Evolutionary conservation across 164 flowering plant genomes (phyloP), one percentile per base, ranked within the genome.

Genomic region (Umbellularia californica): DNA sequence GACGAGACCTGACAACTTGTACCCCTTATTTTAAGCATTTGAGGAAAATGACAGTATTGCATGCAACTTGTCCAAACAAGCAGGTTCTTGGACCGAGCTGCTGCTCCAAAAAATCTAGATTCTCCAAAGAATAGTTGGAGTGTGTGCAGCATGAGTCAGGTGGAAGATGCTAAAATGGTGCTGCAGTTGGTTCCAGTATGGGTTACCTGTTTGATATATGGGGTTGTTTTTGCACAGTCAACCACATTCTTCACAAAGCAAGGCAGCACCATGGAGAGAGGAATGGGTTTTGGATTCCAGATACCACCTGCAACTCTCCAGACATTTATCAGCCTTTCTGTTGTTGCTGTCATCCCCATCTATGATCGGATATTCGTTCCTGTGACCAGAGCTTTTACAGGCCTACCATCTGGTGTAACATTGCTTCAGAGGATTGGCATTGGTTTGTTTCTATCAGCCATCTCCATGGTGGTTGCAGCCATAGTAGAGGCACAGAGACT

Each of bases 191-290:
- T 79, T 52, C 84, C 82, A 2, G 73, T 81, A 76, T 79, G 83
- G 83, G 24, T 30, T 3, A 76, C 79, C 13, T 76, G 81, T 65
- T 64, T 81, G 65, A 62, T 79, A 9, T 81, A 79, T 72, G 79
- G 72, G 1, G 67, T 81, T 41, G 83, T 81, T 2, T 75, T 76
- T 50, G 77, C 79, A 17, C 81, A 81, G 51, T 60, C 77, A 27
- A 35, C 77, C 0, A 81, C 83, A 11, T 74, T 81, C 75, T 81
- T 79, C 76, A 81, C 81, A 58, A 81, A 81, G 81, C 83, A 81
- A 79, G 79, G 83, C 35, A 76, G 73, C 68, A 82, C 84, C 70
- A 82, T 82, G 82, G 84, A 82, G 27, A 71, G 84, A 74, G 28
- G 66, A 23, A 67, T 79, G 1, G 80, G 74, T 4, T 35, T 76